phyloP scores from a whole-genome alignment of 208 protist genomes.

The Acanthamoeba lugdunensis region DNA sequence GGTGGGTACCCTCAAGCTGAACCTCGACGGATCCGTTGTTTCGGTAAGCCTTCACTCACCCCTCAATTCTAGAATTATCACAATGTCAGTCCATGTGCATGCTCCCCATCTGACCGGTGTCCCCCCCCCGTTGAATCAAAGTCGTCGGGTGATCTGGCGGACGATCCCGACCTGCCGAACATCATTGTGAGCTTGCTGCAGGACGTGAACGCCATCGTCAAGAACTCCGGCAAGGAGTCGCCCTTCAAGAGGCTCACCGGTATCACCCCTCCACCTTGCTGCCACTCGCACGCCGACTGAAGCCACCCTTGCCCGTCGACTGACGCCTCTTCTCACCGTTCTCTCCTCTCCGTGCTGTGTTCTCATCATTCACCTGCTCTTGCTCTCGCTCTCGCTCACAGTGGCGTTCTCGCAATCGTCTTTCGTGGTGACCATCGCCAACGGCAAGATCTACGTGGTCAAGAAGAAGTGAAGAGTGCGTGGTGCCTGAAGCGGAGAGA shows the following conservation, averaged over 20 bases:
- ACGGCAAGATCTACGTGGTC: slow-evolving; percentile 39
- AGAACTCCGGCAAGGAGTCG: slow-evolving; percentile 22
- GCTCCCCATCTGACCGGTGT: not conserved
- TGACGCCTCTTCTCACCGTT: not conserved
- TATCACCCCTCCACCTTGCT: not conserved
- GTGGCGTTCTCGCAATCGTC: slow-evolving; percentile 37
- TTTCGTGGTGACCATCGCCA: slow-evolving; percentile 41
- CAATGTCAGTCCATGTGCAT: not conserved
- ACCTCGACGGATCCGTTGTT: not conserved
- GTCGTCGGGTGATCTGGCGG: slow-evolving; percentile 10
- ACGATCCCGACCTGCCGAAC: slow-evolving; percentile 2
- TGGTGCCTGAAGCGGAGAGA: too few species aligned
- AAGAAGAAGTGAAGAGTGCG: not conserved
- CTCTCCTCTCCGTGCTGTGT: not conserved
- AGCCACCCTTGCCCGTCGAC: not conserved
- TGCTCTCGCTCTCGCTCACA: not conserved
- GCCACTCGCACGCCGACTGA: not conserved
- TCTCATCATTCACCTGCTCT: not conserved
- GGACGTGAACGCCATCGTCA: slow-evolving; percentile 19
- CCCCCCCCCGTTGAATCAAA: not conserved
- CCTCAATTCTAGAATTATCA: not conserved
- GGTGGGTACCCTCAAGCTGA: slow-evolving; percentile 23
- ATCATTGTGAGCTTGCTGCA: slow-evolving; percentile 20
- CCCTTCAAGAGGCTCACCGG: slow-evolving; percentile 25
- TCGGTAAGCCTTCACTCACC: not conserved